Conservation (phyloP, 441 rosid genomes). For the Jatropha multifida region DNA sequence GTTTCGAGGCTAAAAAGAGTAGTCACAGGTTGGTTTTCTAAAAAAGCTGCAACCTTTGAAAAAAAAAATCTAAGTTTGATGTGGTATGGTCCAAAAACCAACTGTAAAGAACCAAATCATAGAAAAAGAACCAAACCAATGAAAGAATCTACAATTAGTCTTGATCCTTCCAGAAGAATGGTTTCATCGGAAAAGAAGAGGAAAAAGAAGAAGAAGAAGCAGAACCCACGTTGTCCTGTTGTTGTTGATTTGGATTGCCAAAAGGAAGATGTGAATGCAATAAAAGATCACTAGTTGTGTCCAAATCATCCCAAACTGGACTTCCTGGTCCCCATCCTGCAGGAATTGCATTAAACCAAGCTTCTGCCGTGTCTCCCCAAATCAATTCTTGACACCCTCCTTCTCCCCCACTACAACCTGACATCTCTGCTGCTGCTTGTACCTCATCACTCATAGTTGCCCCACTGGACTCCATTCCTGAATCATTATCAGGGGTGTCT, state of each 20-base stretch:
- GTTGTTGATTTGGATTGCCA: constrained; percentile 35
- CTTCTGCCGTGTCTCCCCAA: constrained; percentile 82
- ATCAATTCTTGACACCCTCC: constrained; percentile 42
- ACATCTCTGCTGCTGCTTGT: constrained; percentile 29
- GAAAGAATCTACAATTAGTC: constrained; percentile 26
- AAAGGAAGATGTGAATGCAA: constrained; percentile 50
- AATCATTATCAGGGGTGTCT: constrained; percentile 39
- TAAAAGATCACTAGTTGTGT: constrained; percentile 45
- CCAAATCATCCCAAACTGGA: constrained; percentile 94
- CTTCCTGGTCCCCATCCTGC: constrained; percentile 94
- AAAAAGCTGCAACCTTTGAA: constrained; percentile 35
- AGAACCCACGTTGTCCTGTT: constrained; percentile 24
- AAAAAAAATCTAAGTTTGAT: constrained; percentile 4
- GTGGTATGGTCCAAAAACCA: constrained; percentile 25
- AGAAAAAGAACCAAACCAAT: not conserved
- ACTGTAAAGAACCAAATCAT: not conserved
- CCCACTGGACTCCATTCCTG: constrained; percentile 35
- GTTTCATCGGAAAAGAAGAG: constrained; percentile 50
- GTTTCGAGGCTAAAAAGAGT: not conserved
- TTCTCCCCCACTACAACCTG: constrained; percentile 35
- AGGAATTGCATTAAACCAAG: constrained; percentile 81
- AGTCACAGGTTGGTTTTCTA: constrained; percentile 26
- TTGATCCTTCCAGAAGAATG: constrained; percentile 66
- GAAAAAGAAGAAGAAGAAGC: constrained; percentile 40
- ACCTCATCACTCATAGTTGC: constrained; percentile 33